A percentile compares a stretch with the other conserved stretches of the same genome.
These are phyloP conservation scores for Alopecurus myosuroides DNA, from an alignment of 176 grass and related monocot species.

Conservation along the genomic window DNA sequence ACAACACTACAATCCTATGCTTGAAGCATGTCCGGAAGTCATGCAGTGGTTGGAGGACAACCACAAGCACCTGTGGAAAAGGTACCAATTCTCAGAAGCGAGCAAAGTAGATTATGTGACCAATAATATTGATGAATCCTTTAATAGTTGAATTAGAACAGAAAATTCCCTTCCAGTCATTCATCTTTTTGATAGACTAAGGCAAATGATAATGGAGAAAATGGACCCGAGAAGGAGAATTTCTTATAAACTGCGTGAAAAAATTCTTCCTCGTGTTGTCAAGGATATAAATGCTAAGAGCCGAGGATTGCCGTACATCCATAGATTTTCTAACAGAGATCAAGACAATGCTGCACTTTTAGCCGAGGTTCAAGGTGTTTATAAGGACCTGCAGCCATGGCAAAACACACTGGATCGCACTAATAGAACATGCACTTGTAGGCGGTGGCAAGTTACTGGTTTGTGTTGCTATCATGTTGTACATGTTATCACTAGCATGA, in stretches of 20 bases:
- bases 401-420: neutral
- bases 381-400: neutral
- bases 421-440: neutral
- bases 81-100: neutral
- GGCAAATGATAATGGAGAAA: neutral
- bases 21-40: neutral
- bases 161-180: neutral
- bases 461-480: neutral
- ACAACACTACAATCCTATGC: neutral
- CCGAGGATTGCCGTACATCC: neutral
- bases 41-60: neutral
- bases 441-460: neutral
- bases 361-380: no score
- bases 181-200: neutral
- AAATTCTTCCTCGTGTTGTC: neutral
- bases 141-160: neutral
- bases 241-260: neutral
- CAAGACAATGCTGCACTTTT: no score
- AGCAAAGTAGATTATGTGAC: neutral
- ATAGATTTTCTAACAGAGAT: no score
- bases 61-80: neutral
- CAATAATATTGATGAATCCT: neutral
- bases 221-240: neutral
- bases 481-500: neutral
- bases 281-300: neutral